Evolutionary conservation across 768 basidiomycete genomes (phyloP).

Genomic region (Boletus patriciae): DNA sequence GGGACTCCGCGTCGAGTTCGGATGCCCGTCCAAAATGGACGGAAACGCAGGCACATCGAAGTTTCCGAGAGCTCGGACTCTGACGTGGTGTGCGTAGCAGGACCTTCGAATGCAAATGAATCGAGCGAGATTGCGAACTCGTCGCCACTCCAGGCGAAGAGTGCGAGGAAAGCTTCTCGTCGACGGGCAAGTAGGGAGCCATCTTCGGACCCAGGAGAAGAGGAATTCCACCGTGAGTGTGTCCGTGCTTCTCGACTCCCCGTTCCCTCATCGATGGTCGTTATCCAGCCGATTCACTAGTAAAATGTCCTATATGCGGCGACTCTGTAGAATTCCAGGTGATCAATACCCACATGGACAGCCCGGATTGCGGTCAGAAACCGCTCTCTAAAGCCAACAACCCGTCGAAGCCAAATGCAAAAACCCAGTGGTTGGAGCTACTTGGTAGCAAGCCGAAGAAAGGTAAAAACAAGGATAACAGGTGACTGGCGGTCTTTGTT

Average conservation of each 20-base stretch:
- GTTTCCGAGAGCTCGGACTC: constrained; percentile 24
- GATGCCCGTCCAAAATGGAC: constrained; percentile 21
- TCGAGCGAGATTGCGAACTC: constrained; percentile 27
- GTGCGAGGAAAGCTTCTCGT: constrained; percentile 19
- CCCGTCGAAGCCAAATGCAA: constrained; percentile 26
- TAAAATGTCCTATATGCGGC: constrained; percentile 65
- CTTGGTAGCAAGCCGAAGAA: constrained; percentile 34
- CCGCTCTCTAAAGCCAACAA: constrained; percentile 17
- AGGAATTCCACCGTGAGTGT: constrained; percentile 26
- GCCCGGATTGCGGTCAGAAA: constrained; percentile 44
- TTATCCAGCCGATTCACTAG: constrained; percentile 35
- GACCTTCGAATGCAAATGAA: constrained; percentile 27
- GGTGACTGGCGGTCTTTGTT: constrained; percentile 6
- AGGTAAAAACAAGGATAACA: constrained; percentile 43
- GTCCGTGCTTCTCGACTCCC: background rate
- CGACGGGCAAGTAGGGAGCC: constrained; percentile 20
- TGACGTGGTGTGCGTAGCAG: constrained; percentile 31
- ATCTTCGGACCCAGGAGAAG: constrained; percentile 35
- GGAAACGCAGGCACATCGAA: constrained; percentile 38
- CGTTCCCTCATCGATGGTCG: background rate
- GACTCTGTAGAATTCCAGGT: constrained; percentile 42
- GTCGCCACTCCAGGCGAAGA: constrained; percentile 24
- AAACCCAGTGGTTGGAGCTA: constrained; percentile 46
- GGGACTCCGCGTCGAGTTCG: constrained; percentile 20
- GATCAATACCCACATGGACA: constrained; percentile 69